phyloP scores from a whole-genome alignment of 177 flowering plant species.

The Tripterygium wilfordii region DNA sequence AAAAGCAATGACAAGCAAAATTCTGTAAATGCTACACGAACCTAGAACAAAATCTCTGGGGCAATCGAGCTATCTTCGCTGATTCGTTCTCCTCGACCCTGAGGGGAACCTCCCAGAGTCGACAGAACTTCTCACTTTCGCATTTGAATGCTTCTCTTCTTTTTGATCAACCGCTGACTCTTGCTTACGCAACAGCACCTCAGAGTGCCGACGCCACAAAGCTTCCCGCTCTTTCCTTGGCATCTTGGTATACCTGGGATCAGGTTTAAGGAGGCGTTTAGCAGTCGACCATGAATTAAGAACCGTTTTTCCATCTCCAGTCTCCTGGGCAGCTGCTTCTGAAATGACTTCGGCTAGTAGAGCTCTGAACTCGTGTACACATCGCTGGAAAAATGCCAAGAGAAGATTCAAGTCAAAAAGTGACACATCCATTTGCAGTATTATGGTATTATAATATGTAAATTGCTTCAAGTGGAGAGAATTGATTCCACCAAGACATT shows the following conservation, averaged over 20 bases:
- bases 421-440: no score
- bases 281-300: slow-evolving; percentile 92
- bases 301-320: slow-evolving; percentile 77
- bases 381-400: no score
- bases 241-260: slow-evolving; percentile 71
- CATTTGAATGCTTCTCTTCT: slow-evolving; percentile 40
- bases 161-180: slow-evolving; percentile 33
- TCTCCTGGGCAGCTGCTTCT: slow-evolving; percentile 56
- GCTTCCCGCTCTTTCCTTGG: slow-evolving; percentile 85
- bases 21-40: no score
- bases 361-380: slow-evolving; percentile 57
- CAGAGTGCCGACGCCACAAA: slow-evolving; percentile 77
- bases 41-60: no score
- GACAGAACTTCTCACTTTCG: slow-evolving; percentile 31
- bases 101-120: slow-evolving; percentile 29
- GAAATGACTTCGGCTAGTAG: slow-evolving; percentile 62
- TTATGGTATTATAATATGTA: no score
- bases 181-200: slow-evolving; percentile 58
- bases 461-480: no score
- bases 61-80: slow-evolving; percentile 40
- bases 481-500: no score
- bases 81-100: slow-evolving; percentile 33
- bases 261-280: slow-evolving; percentile 61
- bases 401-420: no score
- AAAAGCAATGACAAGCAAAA: no score